These are phyloP conservation scores for Melampsora americana DNA, from an alignment of 1,284 basidiomycete species.

Conservation along the genomic window DNA sequence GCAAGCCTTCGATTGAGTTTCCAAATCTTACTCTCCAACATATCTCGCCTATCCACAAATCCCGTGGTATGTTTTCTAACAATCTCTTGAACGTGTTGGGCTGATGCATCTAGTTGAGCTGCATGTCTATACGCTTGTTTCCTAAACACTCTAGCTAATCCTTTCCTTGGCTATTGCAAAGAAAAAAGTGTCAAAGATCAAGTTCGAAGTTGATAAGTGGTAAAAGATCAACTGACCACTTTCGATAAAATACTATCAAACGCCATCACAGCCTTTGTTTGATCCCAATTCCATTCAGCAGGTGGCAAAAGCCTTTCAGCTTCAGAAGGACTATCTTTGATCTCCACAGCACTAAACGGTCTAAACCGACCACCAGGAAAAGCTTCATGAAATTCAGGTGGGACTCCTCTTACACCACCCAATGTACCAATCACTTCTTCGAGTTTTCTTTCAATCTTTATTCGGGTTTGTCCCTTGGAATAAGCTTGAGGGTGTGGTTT, in stretches of 20 bases:
- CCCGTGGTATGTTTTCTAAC: constrained; percentile 46
- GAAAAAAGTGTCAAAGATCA: neutral
- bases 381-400: constrained; percentile 81
- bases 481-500: constrained; percentile 75
- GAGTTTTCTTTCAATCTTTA: constrained; percentile 74
- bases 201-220: neutral
- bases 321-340: constrained; percentile 31
- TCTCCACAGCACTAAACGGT: constrained; percentile 52
- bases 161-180: constrained; percentile 17
- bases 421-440: constrained; percentile 67
- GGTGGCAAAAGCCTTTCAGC: constrained; percentile 39
- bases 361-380: constrained; percentile 73
- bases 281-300: constrained; percentile 44
- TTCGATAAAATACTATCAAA: constrained; percentile 40
- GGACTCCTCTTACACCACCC: constrained; percentile 49
- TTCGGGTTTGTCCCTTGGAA: constrained; percentile 74
- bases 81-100: constrained; percentile 48
- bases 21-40: constrained; percentile 45
- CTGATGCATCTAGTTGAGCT: constrained; percentile 44
- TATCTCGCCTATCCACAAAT: constrained; percentile 49
- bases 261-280: constrained; percentile 12
- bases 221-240: constrained; percentile 1
- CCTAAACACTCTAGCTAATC: constrained; percentile 32
- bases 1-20: constrained; percentile 42
- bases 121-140: constrained; percentile 41